Evolutionary conservation across 2,329 filamentous ascomycete species (phyloP).

Genomic region (Venturia carpophila): DNA sequence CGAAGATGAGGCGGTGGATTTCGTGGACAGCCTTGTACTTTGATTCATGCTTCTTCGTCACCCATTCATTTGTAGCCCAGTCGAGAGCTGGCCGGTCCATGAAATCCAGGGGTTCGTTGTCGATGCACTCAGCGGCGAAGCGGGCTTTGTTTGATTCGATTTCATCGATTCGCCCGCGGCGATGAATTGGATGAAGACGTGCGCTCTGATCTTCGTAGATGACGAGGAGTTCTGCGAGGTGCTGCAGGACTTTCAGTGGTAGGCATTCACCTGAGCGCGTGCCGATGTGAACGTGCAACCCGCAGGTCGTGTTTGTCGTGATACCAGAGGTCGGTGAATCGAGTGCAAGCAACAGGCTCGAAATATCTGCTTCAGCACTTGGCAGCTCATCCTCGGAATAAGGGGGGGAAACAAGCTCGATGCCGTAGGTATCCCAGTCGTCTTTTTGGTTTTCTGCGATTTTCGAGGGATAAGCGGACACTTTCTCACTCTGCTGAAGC

Average conservation of each 20-base stretch:
- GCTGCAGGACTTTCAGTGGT: constrained; percentile 22
- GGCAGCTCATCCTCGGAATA: not conserved
- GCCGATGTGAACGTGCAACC: constrained; percentile 25
- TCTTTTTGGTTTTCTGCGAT: not conserved
- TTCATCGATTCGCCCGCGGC: constrained; percentile 15
- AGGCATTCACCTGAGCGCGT: constrained; percentile 18
- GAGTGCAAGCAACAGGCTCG: constrained; percentile 7
- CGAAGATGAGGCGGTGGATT: constrained; percentile 19
- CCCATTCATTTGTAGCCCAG: not conserved
- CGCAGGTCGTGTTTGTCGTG: constrained; percentile 20
- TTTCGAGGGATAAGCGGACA: not conserved
- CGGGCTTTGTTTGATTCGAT: constrained; percentile 11
- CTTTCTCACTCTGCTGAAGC: not conserved
- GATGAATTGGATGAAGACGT: constrained; percentile 20
- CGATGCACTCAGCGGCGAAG: constrained; percentile 19
- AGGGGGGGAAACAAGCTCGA: constrained; percentile 22
- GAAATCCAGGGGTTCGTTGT: constrained; percentile 15
- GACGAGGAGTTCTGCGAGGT: constrained; percentile 23
- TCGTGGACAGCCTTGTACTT: constrained; percentile 17
- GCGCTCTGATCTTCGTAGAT: constrained; percentile 23
- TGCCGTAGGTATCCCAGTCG: constrained; percentile 17
- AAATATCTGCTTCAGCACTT: constrained; percentile 12
- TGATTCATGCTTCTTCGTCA: constrained; percentile 11
- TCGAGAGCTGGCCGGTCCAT: not conserved
- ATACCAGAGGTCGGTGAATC: constrained; percentile 7